Percentiles rank a stretch among this genome's conserved stretches.
Evolutionary conservation across 768 basidiomycete genomes (phyloP).

Genomic region (Termitomyces sp.): DNA sequence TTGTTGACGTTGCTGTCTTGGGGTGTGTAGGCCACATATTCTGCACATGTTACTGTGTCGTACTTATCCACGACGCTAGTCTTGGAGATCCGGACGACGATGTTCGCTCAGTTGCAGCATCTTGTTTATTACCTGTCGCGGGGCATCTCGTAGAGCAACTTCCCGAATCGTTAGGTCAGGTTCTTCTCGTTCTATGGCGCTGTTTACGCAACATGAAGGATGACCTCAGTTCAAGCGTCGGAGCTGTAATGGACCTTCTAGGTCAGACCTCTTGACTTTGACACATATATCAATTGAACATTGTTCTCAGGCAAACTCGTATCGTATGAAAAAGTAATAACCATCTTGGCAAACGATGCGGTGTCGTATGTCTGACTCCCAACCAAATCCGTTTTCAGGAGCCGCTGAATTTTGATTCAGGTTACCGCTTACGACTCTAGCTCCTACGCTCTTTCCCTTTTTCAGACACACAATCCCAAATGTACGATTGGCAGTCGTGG

Average conservation of each 20-base stretch:
- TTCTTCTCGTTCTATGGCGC: slow-evolving; percentile 86
- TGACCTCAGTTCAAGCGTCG: slow-evolving; percentile 94
- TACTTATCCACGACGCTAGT: slow-evolving; percentile 36
- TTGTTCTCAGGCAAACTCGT: slow-evolving; percentile 70
- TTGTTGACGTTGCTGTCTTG: slow-evolving; percentile 87
- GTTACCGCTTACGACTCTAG: slow-evolving; percentile 76
- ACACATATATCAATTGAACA: slow-evolving; percentile 2
- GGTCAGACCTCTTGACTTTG: slow-evolving; percentile 45
- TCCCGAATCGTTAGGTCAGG: slow-evolving; percentile 64
- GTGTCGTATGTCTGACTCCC: slow-evolving; percentile 53
- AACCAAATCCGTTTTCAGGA: not conserved
- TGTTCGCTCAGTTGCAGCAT: slow-evolving; percentile 92
- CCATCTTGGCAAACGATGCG: slow-evolving; percentile 65
- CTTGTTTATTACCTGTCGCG: slow-evolving; percentile 88
- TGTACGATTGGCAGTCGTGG: slow-evolving; percentile 90
- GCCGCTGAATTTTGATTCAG: slow-evolving; percentile 35
- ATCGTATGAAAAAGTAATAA: slow-evolving; percentile 73
- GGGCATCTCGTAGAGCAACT: slow-evolving; percentile 74
- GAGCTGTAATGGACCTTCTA: slow-evolving; percentile 96
- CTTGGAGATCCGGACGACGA: slow-evolving; percentile 93
- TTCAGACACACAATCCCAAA: slow-evolving; percentile 95
- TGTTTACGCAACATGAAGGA: slow-evolving; percentile 94
- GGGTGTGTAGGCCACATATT: slow-evolving; percentile 60
- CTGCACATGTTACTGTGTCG: not conserved
- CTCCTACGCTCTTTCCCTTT: slow-evolving; percentile 90